Base-by-base conservation (phyloP, 1,284 basidiomycete genomes). In the Cutaneotrichosporon curvatum region DNA sequence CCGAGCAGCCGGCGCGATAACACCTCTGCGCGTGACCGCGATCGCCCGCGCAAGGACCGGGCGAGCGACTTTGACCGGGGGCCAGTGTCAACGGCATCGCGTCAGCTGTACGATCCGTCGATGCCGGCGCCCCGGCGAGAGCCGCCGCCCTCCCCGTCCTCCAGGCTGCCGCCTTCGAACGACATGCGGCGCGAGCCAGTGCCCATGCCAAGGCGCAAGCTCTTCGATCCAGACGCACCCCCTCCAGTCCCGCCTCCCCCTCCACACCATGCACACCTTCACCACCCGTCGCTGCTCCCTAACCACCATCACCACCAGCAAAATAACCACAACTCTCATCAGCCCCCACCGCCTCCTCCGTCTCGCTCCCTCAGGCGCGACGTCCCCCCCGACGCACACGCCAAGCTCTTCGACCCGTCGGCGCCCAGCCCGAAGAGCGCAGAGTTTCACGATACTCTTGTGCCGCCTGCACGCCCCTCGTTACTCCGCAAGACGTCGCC, bases 11-110 rank as follows among this genome's bases (percentile, higher is more conserved):
- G 32, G 5, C 32, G 32, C n/a, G 32, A 34, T 16, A 6, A 34
- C 32, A 34, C 9, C 25, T 12, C 25, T 28, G 25, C 25, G 12
- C 25, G 25, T 12, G 25, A 7, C 12, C 12, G n/a, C n/a, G n/a
- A 7, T 28, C 25, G 25, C 25, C 28, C 23, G 16, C 23, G 15
- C 32, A 18, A 35, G 25, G 39, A 50, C 22, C 32, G 37, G 33
- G n/a, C 16, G 14, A 50, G 41, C 37, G 54, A 56, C n/a, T 56
- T 38, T 43, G 50, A 56, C 33, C 50, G 54, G 9, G 54, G 54
- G 25, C 50, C 45, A 5, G 16, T 39, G 11, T 31, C 37, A 1
- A 22, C 46, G 4, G 19, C 31, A 4, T 33, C 52, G 4, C 36
- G 43, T 20, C 54, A 56, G 39, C 48, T 56, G 20, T 56, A 48